phyloP scores from a whole-genome alignment of 495 filamentous ascomycete species.

The Barbatosphaeria neglecta region DNA sequence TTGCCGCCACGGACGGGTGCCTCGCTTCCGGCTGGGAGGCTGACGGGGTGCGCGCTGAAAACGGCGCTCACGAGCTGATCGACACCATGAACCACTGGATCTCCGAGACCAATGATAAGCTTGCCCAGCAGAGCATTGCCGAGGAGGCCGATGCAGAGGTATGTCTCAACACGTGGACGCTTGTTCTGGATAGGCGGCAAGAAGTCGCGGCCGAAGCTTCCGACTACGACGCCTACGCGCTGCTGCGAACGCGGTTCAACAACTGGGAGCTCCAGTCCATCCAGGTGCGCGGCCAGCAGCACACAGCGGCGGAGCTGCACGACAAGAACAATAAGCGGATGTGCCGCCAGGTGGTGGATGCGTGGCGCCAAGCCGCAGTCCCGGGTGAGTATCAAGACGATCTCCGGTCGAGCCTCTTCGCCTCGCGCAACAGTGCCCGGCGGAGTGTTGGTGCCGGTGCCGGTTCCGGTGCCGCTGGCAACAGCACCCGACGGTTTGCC shows the following conservation, averaged over 20 bases:
- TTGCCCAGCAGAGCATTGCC: slow-evolving; percentile 9
- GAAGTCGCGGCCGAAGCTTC: slow-evolving; percentile 12
- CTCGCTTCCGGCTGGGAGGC: slow-evolving; percentile 8
- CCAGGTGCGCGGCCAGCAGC: slow-evolving; percentile 8
- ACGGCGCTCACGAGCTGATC: slow-evolving; percentile 12
- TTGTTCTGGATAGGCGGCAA: slow-evolving; percentile 4
- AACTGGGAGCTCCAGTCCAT: slow-evolving; percentile 19
- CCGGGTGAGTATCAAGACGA: slow-evolving; percentile 1
- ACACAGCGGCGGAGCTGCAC: slow-evolving; percentile 8
- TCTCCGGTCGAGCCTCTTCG: background rate
- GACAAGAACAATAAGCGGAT: slow-evolving; percentile 12
- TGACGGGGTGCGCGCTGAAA: slow-evolving; percentile 6
- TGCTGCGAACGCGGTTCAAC: slow-evolving; percentile 5
- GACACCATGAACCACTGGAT: slow-evolving; percentile 14
- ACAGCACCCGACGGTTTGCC: background rate
- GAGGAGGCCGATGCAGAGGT: slow-evolving; percentile 16
- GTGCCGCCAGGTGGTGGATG: slow-evolving; percentile 8
- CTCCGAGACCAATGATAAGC: background rate
- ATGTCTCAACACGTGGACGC: slow-evolving; percentile 9
- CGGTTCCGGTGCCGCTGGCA: too few species aligned
- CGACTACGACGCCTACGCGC: slow-evolving; percentile 13
- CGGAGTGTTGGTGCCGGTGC: too few species aligned
- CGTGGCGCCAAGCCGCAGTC: slow-evolving; percentile 14
- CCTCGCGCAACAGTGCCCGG: background rate
- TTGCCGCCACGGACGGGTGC: slow-evolving; percentile 5